Base-by-base conservation (phyloP, 192 early-diverging fungal species). In the Obelidium mucronatum region DNA sequence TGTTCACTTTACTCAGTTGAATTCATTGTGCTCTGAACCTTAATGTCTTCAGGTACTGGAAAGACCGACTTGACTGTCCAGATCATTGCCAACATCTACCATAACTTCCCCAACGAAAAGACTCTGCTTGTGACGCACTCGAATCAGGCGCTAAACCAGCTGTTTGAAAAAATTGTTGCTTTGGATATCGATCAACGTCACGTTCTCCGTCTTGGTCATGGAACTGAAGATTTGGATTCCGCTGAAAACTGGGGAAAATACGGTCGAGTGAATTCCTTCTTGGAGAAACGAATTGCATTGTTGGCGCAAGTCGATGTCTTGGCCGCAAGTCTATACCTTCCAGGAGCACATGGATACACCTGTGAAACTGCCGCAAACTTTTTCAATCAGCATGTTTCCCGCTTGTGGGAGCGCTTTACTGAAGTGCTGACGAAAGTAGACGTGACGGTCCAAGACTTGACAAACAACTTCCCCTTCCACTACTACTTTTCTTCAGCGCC, bases 31-130 rank as follows among this genome's bases (percentile, higher is more conserved):
- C n/a, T n/a, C n/a, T n/a, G n/a, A n/a, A n/a, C n/a, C n/a, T n/a
- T n/a, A n/a, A n/a, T 31, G 31, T 28, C 17, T 15, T 65, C 31
- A 55, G 71, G 98, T 53, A 97, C 98, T 5, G 98, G 98, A 56
- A 99, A 99, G 80, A 98, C 97, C 0, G 96, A 98, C 79, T 92
- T 96, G 2, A 97, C 98, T 0, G 98, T 97, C 13, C 97, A 99
- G 81, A 95, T 96, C 30, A 93, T 98, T 70, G 86, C 94, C 79
- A 98, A 97, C 73, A 81, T 98, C 42, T 99, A 99, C 79, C 95
- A 97, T 84, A 94, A 93, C 67, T 90, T 83, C 74, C 95, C 96
- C 0, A 83, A 90, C 17, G 92, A 98, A 76, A 96, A 94, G 55
- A 98, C 92, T 19, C 88, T 99, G 28, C 81, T 99, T 2, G 86